These are phyloP conservation scores for Gossypium anomalum DNA, from an alignment of 345 rosid genomes.

Conservation along the genomic window DNA sequence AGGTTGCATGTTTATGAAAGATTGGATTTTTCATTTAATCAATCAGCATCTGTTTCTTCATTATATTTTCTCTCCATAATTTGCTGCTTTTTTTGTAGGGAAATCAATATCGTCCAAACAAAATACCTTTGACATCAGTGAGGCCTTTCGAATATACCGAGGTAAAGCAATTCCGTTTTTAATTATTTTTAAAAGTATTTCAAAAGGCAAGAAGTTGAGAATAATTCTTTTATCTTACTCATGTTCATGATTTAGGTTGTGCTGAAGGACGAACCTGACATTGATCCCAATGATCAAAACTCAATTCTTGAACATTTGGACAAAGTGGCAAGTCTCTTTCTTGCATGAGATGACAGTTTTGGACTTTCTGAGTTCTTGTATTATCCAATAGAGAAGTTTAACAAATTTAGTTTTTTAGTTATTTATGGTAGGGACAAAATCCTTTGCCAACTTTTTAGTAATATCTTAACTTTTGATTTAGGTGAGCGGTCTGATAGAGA, in stretches of 20 bases:
- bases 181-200: conserved; percentile 8
- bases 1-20: conserved; percentile 44
- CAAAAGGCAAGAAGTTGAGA: not conserved
- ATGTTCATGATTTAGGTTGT: conserved; percentile 53
- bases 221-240: conserved; percentile 24
- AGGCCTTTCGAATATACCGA: conserved; percentile 92
- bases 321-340: conserved; percentile 58
- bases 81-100: conserved; percentile 45
- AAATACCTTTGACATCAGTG: conserved; percentile 92
- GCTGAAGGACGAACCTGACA: conserved; percentile 73
- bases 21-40: conserved; percentile 14
- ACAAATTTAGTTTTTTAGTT: not conserved
- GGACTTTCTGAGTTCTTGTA: conserved; percentile 6
- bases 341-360: conserved; percentile 20
- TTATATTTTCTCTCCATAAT: conserved; percentile 4
- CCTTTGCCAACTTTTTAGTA: not conserved
- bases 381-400: not conserved
- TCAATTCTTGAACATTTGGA: conserved; percentile 92
- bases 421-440: not conserved
- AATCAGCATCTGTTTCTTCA: conserved; percentile 8
- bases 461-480: conserved; percentile 28
- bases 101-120: conserved; percentile 95
- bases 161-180: conserved; percentile 33
- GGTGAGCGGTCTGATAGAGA: conserved; percentile 84
- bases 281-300: conserved; percentile 91